phyloP scores from a whole-genome alignment of 352 stramenopile species.

The Pythium aristosporum region DNA sequence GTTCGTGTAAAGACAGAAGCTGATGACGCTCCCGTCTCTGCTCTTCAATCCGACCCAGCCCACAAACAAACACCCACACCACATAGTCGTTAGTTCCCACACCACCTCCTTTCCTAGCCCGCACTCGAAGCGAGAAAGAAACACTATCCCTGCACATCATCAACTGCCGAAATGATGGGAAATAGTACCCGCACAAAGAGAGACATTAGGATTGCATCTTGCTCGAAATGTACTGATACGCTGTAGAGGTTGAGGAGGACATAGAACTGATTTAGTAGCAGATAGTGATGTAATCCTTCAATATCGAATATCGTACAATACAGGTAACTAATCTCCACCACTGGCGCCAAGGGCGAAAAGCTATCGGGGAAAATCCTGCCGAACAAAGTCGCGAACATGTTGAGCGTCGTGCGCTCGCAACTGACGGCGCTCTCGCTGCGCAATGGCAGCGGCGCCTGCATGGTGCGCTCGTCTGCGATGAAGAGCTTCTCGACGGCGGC shows the following conservation, averaged over 20 bases:
- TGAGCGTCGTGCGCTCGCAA: conserved; percentile 58
- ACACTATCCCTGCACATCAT: not conserved
- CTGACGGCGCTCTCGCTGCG: conserved; percentile 62
- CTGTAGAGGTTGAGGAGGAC: too few species aligned
- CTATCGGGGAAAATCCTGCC: not conserved
- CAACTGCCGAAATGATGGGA: not conserved
- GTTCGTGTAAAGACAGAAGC: conserved; percentile 36
- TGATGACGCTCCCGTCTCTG: too few species aligned
- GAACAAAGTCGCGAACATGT: conserved; percentile 31
- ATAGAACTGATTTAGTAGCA: conserved; percentile 3
- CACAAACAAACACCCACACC: conserved; percentile 1
- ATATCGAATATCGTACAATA: conserved; percentile 10
- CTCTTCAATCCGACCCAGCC: too few species aligned
- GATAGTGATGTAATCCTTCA: not conserved
- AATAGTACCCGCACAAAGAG: not conserved
- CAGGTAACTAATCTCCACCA: conserved; percentile 29
- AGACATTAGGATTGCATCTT: not conserved
- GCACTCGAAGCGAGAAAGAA: not conserved
- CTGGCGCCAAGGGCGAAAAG: conserved; percentile 14
- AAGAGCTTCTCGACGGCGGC: conserved; percentile 46
- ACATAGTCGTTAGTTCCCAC: conserved; percentile 14
- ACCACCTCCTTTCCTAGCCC: not conserved
- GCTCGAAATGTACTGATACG: not conserved
- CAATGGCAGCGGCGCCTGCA: conserved; percentile 29
- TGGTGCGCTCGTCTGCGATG: conserved; percentile 17